Evolutionary conservation across 1,284 basidiomycete genomes (phyloP), one percentile per base, ranked within the genome.

Genomic region (Flammula alnicola): DNA sequence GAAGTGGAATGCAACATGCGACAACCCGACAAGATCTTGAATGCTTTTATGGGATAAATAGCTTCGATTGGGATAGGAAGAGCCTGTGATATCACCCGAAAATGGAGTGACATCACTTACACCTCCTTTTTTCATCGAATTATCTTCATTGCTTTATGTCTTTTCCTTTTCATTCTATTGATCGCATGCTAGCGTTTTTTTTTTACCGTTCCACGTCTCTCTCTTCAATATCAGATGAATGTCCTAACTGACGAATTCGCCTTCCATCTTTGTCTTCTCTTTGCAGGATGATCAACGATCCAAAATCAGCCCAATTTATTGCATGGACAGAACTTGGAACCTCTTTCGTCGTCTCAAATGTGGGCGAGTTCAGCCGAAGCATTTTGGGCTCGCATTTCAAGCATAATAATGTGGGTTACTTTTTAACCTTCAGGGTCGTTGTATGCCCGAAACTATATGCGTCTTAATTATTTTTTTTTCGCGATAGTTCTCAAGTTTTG

Each of bases 401-500:
- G 65, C 88, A 90, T 67, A 89, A 89, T 66, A 91, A 91, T 64
- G 88, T 88, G 56, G 55, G 83, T 71, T n/a, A 41, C 16, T 9
- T 39, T 20, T 5, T 38, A 26, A 1, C 22, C 22, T 14, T 29
- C 17, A 2, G 23, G 11, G 25, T 31, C 42, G 44, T 23, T 25
- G 20, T 46, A 45, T 32, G 12, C 17, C 20, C 3, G 14, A 14
- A 7, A 10, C 12, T 8, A 19, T 17, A 30, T 9, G 16, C 23
- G 22, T 23, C 36, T 47, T 19, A 37, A 26, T 39, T 33, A 47
- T 46, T 33, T 46, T 51, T 33, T 14, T 25, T 36, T 29, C 59
- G 26, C 12, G n/a, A 12, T 38, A 94, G 88, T 94, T 93, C 68
- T 91, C 89, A 20, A 90, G 86, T 62, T 94, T 94, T 66, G 91